A percentile compares a stretch with the other conserved stretches of the same genome.
phyloP scores from a whole-genome alignment of 257 asterid genomes.

The Nicotiana tabacum region DNA sequence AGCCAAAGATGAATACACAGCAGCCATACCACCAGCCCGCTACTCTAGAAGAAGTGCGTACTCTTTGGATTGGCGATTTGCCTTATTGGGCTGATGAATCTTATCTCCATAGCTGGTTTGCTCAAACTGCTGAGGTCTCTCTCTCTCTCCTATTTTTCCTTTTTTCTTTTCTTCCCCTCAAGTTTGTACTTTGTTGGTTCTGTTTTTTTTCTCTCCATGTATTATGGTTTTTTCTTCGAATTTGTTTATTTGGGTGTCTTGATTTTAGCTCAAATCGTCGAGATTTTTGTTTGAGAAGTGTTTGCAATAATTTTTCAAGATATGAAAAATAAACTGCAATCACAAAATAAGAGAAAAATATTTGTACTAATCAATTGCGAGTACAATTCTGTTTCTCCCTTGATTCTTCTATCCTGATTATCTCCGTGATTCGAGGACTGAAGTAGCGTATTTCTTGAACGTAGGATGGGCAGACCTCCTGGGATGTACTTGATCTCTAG shows the following conservation, averaged over 20 bases:
- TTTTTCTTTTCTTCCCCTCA: neutral
- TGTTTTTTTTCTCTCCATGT: neutral
- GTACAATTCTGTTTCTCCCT: no score
- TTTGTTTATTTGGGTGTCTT: neutral
- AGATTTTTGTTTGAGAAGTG: neutral
- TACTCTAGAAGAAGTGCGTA: constrained; percentile 90
- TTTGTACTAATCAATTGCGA: no score
- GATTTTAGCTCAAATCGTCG: neutral
- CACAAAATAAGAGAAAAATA: no score
- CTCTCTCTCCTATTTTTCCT: neutral
- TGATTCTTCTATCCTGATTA: no score
- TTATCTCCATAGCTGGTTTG: constrained; percentile 87
- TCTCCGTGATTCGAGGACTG: no score
- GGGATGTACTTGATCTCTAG: no score
- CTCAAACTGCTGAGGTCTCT: constrained; percentile 73
- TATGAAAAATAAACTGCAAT: no score
- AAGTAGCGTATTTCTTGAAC: no score
- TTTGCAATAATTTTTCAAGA: no score
- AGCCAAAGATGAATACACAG: constrained; percentile 15
- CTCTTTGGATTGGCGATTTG: constrained; percentile 99
- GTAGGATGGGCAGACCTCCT: no score
- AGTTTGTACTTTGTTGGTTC: neutral
- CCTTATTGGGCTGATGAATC: constrained; percentile 98
- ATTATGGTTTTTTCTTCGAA: neutral
- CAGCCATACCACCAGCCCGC: constrained; percentile 94